Conservation (phyloP, 495 filamentous ascomycete genomes). For the Daldinia vernicosa region DNA sequence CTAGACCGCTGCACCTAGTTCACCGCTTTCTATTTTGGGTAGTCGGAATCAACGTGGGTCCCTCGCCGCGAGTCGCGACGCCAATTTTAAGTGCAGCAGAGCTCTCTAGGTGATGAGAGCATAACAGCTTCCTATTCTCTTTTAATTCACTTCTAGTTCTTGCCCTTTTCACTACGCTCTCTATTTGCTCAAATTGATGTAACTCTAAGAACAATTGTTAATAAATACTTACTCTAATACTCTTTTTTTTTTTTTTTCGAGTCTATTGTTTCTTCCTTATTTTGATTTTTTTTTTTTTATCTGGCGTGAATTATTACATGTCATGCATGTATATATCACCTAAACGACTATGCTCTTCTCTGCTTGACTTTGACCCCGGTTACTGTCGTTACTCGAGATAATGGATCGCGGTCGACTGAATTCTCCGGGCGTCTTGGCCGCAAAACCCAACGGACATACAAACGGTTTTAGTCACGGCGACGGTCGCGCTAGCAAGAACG, state of each 20-base stretch:
- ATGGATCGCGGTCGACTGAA: conserved; percentile 43
- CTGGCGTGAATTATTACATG: conserved; percentile 28
- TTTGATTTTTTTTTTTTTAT: conserved; percentile 7
- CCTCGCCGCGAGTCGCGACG: conserved; percentile 34
- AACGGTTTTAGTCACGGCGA: conserved; percentile 7
- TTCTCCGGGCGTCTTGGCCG: conserved; percentile 29
- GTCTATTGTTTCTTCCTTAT: conserved; percentile 6
- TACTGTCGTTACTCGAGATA: conserved; percentile 22
- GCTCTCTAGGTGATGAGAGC: conserved; percentile 24
- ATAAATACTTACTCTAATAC: conserved; percentile 14
- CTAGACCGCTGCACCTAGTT: conserved; percentile 19
- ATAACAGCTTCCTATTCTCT: conserved; percentile 10
- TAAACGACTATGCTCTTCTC: conserved; percentile 28
- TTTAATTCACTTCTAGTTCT: conserved; percentile 10
- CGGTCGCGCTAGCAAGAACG: conserved; percentile 7
- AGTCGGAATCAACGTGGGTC: conserved; percentile 32
- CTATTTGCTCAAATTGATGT: conserved; percentile 22
- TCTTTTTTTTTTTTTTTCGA: not conserved
- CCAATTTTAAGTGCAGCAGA: conserved; percentile 21
- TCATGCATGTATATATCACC: conserved; percentile 20
- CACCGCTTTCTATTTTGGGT: conserved; percentile 33
- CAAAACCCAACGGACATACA: conserved; percentile 38
- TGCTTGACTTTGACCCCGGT: conserved; percentile 17
- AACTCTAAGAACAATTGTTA: conserved; percentile 15
- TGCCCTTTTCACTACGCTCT: conserved; percentile 21